phyloP scores from a whole-genome alignment of 108 stramenopile genomes.

The Nitzschia inconspicua region DNA sequence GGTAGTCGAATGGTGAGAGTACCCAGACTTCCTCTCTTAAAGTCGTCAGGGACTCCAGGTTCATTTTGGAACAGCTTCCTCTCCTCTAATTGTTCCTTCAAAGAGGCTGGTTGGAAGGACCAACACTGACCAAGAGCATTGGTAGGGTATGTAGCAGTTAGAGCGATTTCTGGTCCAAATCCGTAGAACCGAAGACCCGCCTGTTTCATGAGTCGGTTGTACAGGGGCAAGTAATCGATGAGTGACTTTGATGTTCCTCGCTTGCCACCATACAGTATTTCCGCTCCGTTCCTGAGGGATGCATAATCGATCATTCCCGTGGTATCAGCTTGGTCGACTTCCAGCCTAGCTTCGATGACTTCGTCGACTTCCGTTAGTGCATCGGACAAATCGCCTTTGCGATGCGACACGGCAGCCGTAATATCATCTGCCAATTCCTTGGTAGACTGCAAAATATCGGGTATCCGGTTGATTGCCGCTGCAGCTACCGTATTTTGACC shows the following conservation, averaged over 20 bases:
- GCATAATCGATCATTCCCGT: constrained; percentile 70
- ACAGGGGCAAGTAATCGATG: constrained; percentile 52
- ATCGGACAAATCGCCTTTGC: neutral
- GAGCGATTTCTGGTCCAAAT: constrained; percentile 73
- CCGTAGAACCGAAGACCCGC: constrained; percentile 68
- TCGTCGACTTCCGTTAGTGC: neutral
- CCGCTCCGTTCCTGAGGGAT: constrained; percentile 54
- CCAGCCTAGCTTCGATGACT: constrained; percentile 19
- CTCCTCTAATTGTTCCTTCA: constrained; percentile 27
- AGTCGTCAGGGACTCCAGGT: constrained; percentile 15
- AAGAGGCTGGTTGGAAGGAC: constrained; percentile 48
- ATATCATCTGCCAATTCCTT: neutral
- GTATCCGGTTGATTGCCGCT: no score
- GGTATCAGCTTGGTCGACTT: constrained; percentile 60
- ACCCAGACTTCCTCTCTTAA: constrained; percentile 54
- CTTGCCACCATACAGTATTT: constrained; percentile 51
- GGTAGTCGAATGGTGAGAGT: constrained; percentile 57
- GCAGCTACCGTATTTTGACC: neutral
- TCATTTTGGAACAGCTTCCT: neutral
- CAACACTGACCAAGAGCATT: constrained; percentile 78
- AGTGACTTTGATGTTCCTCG: constrained; percentile 65
- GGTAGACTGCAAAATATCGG: no score
- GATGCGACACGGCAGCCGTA: neutral
- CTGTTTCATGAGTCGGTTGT: constrained; percentile 59
- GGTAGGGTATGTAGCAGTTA: constrained; percentile 57